phyloP scores from a whole-genome alignment of 2,329 filamentous ascomycete genomes.

The Camptophora hylomeconis region DNA sequence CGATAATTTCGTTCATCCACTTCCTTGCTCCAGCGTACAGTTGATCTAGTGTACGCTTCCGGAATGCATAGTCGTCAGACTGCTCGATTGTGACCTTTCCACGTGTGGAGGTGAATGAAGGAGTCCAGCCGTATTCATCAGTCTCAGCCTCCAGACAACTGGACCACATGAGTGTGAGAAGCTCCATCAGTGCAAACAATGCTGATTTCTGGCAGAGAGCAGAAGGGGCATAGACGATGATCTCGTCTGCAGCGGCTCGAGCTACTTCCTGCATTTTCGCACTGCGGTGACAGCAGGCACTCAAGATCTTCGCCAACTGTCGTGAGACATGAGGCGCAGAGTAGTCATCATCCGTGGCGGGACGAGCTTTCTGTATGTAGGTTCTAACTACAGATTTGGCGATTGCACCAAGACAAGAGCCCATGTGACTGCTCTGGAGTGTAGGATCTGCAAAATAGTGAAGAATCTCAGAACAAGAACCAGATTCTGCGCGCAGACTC shows the following conservation, averaged over 20 bases:
- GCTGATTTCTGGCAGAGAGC: constrained; percentile 81
- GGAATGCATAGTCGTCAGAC: constrained; percentile 82
- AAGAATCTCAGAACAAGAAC: constrained; percentile 79
- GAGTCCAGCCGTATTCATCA: constrained; percentile 80
- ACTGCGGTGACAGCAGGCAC: constrained; percentile 85
- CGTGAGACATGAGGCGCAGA: constrained; percentile 84
- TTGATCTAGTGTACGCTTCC: constrained; percentile 63
- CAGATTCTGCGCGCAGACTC: constrained; percentile 69
- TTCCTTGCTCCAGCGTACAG: constrained; percentile 62
- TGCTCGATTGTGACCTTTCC: constrained; percentile 74
- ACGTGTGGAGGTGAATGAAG: constrained; percentile 62
- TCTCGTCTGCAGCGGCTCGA: constrained; percentile 67
- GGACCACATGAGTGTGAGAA: constrained; percentile 87
- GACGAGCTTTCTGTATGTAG: constrained; percentile 65
- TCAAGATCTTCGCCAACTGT: constrained; percentile 75
- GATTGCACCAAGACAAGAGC: constrained; percentile 50
- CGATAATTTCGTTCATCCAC: constrained; percentile 72
- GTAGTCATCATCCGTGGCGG: constrained; percentile 60
- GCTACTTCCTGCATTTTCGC: constrained; percentile 82
- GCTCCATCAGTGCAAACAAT: constrained; percentile 80
- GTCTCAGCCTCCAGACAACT: constrained; percentile 90
- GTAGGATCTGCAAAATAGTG: constrained; percentile 93
- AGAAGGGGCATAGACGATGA: constrained; percentile 74
- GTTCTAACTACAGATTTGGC: constrained; percentile 59
- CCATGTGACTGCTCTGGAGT: constrained; percentile 48